phyloP scores from a whole-genome alignment of 116 monocot species.

The Posidonia oceanica region DNA sequence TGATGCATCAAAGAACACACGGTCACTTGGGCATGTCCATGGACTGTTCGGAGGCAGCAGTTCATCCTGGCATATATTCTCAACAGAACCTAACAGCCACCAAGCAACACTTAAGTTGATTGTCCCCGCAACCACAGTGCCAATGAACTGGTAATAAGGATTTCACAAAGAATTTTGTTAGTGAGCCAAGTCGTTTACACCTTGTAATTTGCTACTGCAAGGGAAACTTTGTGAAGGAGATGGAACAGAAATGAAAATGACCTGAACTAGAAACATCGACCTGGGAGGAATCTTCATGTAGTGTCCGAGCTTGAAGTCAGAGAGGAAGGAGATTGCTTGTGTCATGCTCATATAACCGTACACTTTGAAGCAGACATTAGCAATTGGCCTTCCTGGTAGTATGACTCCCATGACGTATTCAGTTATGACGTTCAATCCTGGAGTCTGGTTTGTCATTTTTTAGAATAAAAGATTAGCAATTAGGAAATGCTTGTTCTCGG shows the following conservation, averaged over 20 bases:
- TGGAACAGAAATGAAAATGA: neutral
- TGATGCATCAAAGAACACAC: slow-evolving; percentile 77
- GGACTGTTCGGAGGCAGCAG: slow-evolving; percentile 64
- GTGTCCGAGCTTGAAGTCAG: slow-evolving; percentile 94
- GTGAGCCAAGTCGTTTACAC: neutral
- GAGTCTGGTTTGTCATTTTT: slow-evolving; percentile 30
- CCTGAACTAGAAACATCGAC: slow-evolving; percentile 97
- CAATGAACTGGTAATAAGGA: slow-evolving; percentile 34
- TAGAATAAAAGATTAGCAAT: too few relatives aligned
- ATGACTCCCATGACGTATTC: slow-evolving; percentile 88
- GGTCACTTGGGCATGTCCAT: slow-evolving; percentile 77
- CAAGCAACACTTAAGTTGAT: slow-evolving; percentile 63
- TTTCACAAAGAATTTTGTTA: neutral
- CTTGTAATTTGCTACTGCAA: neutral
- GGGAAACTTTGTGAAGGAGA: neutral
- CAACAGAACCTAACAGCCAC: slow-evolving; percentile 78
- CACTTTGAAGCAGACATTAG: slow-evolving; percentile 92
- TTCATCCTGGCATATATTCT: slow-evolving; percentile 51
- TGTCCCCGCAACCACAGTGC: slow-evolving; percentile 72
- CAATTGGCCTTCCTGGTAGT: slow-evolving; percentile 72
- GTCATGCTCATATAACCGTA: slow-evolving; percentile 98
- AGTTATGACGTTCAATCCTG: slow-evolving; percentile 83
- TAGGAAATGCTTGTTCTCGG: neutral
- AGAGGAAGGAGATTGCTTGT: slow-evolving; percentile 75
- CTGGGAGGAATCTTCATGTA: slow-evolving; percentile 98